Percentiles rank a stretch among this genome's conserved stretches.
Conservation (phyloP, 2,329 filamentous ascomycete genomes). For the Aspergillus udagawae region DNA sequence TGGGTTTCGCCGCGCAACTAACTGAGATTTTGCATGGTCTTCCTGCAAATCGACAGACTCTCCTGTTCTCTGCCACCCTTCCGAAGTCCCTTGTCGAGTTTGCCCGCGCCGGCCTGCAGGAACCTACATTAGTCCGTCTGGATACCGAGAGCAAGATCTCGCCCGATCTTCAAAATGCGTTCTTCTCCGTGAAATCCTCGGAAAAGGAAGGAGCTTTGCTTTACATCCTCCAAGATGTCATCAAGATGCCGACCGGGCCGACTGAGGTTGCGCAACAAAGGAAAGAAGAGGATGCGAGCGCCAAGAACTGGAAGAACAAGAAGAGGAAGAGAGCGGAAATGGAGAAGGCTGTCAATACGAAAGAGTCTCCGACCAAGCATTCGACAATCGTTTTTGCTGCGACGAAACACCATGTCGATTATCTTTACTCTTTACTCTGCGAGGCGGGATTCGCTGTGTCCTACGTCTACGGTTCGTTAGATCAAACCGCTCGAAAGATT, state of each 20-base stretch:
- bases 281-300: constrained; percentile 46
- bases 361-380: constrained; percentile 74
- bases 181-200: constrained; percentile 85
- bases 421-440: constrained; percentile 74
- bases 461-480: constrained; percentile 89
- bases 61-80: constrained; percentile 92
- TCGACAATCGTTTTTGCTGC: constrained; percentile 94
- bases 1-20: constrained; percentile 93
- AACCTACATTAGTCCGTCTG: constrained; percentile 82
- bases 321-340: constrained; percentile 49
- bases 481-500: constrained; percentile 87
- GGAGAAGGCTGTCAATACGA: constrained; percentile 48
- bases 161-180: constrained; percentile 89
- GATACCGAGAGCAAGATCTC: constrained; percentile 96
- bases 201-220: constrained; percentile 93
- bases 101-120: constrained; percentile 85
- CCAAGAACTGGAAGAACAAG: constrained; percentile 35
- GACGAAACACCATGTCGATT: constrained; percentile 97
- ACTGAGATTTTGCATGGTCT: constrained; percentile 89
- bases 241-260: constrained; percentile 75
- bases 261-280: constrained; percentile 50
- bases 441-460: constrained; percentile 83
- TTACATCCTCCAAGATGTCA: constrained; percentile 84
- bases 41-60: constrained; percentile 77
- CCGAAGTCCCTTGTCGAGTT: constrained; percentile 95